Base-by-base conservation (phyloP, 768 basidiomycete species). In the Boletus subcaerulescens region DNA sequence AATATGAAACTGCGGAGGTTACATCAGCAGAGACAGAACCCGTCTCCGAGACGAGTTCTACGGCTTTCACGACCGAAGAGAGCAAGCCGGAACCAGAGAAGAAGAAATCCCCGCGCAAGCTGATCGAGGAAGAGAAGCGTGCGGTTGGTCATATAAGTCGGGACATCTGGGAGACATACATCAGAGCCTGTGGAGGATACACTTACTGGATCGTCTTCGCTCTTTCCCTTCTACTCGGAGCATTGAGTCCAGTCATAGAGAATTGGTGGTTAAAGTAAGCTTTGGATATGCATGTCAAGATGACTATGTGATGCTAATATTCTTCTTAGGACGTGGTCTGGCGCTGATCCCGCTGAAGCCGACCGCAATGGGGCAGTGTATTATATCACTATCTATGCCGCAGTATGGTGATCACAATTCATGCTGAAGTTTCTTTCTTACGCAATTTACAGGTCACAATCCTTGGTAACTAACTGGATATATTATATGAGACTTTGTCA, bases 121-220 rank as follows among this genome's bases (percentile, higher is more conserved):
- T 95, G 44, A 75, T 95, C 7, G 93, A 96, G 62, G 90, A 91
- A 62, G 89, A 91, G 67, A 82, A 80, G 56, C 79, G 89, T n/a
- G 88, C 86, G 1, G 82, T 84, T 41, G 89, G 89, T 4, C 78
- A 85, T 44, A 88, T 92, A 50, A 71, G 80, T 45, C 72, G 76
- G 53, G 80, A 82, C 38, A 81, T 91, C 20, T 92, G 89, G 89
- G 61, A 71, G 41, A 77, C 76, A 0, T 87, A 87, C 56, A 67
- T 86, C 58, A 63, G 61, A 33, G 79, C 80, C 0, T 77, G 77
- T 58, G 83, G 83, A 32, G 78, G 69, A 62, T 72, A 65, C 55
- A 60, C 61, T 62, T 86, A 78, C 63, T 89, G 89, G 89, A 44
- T 68, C 2, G 14, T 81, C 7, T 88, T 91, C 64, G 58, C 73